phyloP scores from a whole-genome alignment of 495 filamentous ascomycete species.

The Acidomyces sp. region DNA sequence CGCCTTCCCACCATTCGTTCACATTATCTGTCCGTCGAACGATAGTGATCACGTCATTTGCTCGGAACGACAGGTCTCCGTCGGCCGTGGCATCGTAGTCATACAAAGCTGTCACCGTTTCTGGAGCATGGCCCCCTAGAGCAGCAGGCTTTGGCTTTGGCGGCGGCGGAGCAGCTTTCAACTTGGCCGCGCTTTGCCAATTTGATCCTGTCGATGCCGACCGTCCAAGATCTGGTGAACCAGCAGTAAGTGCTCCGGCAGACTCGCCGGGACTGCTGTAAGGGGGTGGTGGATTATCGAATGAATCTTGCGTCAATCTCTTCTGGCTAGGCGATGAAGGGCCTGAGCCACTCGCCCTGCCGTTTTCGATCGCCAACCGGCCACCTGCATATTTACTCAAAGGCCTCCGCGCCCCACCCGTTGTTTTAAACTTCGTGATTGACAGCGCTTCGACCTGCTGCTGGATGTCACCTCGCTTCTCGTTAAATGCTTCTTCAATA shows the following conservation, averaged over 20 bases:
- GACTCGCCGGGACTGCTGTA: constrained; percentile 7
- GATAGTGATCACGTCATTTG: constrained; percentile 88
- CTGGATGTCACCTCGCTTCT: constrained; percentile 74
- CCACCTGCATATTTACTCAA: constrained; percentile 27
- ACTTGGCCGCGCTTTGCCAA: constrained; percentile 52
- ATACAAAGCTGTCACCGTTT: constrained; percentile 57
- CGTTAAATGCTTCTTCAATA: constrained; percentile 77
- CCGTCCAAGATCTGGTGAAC: constrained; percentile 30
- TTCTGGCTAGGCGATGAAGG: constrained; percentile 35
- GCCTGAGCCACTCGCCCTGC: constrained; percentile 25
- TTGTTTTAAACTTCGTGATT: constrained; percentile 82
- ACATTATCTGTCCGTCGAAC: constrained; percentile 63
- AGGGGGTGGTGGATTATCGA: not conserved
- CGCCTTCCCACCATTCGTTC: constrained; percentile 95
- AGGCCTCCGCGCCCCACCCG: constrained; percentile 50
- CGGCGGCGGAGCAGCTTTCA: constrained; percentile 77
- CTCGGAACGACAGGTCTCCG: constrained; percentile 80
- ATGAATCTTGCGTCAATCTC: constrained; percentile 43
- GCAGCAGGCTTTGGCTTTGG: constrained; percentile 79
- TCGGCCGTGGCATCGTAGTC: constrained; percentile 95
- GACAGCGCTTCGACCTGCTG: constrained; percentile 66
- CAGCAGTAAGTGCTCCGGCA: constrained; percentile 23
- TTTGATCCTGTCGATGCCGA: constrained; percentile 46
- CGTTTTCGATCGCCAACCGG: constrained; percentile 1
- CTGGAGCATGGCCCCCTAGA: constrained; percentile 49